Evolutionary conservation across 805 yeast genomes (phyloP), one percentile per base, ranked within the genome.

Genomic region (Kuraishia hungarica): DNA sequence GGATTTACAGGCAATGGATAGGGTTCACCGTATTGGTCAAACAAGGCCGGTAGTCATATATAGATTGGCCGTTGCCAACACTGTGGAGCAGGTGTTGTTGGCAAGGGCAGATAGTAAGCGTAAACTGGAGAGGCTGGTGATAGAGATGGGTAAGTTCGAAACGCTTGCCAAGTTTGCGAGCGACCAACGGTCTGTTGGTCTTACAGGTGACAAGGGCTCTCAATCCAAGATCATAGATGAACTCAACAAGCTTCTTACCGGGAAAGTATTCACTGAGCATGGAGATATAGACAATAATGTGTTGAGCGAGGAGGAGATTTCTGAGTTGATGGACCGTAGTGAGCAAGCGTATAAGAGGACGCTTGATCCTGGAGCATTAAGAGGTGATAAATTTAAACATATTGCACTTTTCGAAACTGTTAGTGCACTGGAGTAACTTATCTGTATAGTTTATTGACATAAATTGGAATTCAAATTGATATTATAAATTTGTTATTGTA

Each of bases 11-110:
- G 98, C 98, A 0, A 93, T 93, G 83, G 98, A 92, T 63, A 77
- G 99, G 54, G 96, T 88, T 13, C 98, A 93, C 66, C 76, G 99
- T 64, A 89, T 94, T 54, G 98, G 98, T 0, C 99, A 93, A 67
- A 77, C 73, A 1, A 82, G 80, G 54, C 97, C 97, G 1, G 96
- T 92, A 3, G 75, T 89, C 22, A 80, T 93, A 1, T 89, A 86
- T 65, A 77, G 98, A 58, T 76, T 94, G 23, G 84, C 91, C 19
- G 79, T 89, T 10, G 79, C 81, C 46, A 83, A 87, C 60, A 89
- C 97, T 0, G 80, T 92, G 28, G 99, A 93, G 69, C 94, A 91
- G 64, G 77, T 89, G 17, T 73, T 94, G 51, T 76, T 94, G 35
- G 82, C 87, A 28, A 83, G 83, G 59, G 96, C 97, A 1, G 87